Evolutionary conservation across 345 rosid species (phyloP), one percentile per base, ranked within the genome.

Genomic region (Salix viminalis): DNA sequence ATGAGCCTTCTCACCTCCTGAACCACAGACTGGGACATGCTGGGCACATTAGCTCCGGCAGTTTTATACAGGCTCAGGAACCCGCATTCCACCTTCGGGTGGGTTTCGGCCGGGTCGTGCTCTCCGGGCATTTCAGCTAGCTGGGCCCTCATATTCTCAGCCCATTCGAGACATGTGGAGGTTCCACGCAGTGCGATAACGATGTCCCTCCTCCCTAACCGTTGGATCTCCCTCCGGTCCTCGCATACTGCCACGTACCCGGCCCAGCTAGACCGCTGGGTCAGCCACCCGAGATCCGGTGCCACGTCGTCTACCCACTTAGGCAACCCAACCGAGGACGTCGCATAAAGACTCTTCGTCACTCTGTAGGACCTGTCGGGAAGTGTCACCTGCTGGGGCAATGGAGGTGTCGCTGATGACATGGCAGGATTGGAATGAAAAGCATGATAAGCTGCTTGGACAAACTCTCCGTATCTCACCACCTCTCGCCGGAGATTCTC

Each of bases 101-200:
- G 56, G 13, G 21, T 68, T 2, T 75, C 73, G 37, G 30, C 8
- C 50, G 60, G 41, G 21, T 81, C 75, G 1, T 70, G 26, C 7
- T 65, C 7, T 13, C 70, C 72, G 3, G 50, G 23, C 39, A 78
- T 54, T 18, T 71, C 77, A 0, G 71, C 81, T 16, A 82, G 75
- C 14, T 90, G 86, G 74, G 92, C 89, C 54, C 97, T 82, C 37
- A 96, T 72, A 66, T 96, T 93, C 84, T 96, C 98, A 0, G 97
- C 96, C 99, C 99, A 96, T 52, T 96, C 99, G 13, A 93, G 91
- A 46, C 96, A 96, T 48, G 99, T 96, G 32, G 97, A 72, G 0
- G 98, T 96, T n/a, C 99, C 99, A 0, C 99, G 97, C 13, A 96
- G 79, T 2, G 98, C 92, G 76, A 96, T 91, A n/a, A 93, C 90